Conservation (phyloP, 208 protist genomes). For the Trypanosomatidae sp. region DNA sequence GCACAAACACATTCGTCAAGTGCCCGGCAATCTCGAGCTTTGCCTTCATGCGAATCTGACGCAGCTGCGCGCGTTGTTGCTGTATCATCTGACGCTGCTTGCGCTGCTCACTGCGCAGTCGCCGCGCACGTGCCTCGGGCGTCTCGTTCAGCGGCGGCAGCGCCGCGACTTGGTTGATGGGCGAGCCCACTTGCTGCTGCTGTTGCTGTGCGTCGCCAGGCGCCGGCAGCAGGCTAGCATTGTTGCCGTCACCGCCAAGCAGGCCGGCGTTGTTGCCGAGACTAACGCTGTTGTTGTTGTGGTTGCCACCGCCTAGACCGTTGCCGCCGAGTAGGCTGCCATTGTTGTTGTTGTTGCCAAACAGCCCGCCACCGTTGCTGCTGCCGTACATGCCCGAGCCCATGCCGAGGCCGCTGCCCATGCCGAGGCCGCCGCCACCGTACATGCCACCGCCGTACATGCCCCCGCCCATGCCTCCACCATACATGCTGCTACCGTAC, state of each 20-base stretch:
- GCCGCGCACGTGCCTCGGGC: constrained; percentile 30
- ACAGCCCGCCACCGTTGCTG: constrained; percentile 2
- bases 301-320: constrained; percentile 1
- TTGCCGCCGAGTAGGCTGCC: constrained; percentile 5
- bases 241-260: constrained; percentile 2
- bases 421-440: constrained; percentile 5
- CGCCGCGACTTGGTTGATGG: constrained; percentile 14
- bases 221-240: constrained; percentile 3
- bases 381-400: constrained; percentile 1
- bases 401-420: constrained; percentile 1
- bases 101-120: constrained; percentile 36
- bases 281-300: constrained; percentile 6
- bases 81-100: constrained; percentile 47
- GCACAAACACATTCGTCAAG: constrained; percentile 62
- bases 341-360: constrained; percentile 7
- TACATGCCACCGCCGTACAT: constrained; percentile 6
- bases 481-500: constrained; percentile 20
- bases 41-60: constrained; percentile 53
- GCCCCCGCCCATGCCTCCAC: constrained; percentile 7
- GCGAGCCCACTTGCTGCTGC: constrained; percentile 17
- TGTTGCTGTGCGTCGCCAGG: constrained; percentile 2
- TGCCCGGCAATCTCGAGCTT: constrained; percentile 63
- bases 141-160: constrained; percentile 42
- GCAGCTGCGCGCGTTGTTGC: constrained; percentile 49
- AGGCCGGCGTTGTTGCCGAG: constrained; percentile 2